A percentile compares a stretch with the other conserved stretches of the same genome.
Conservation (phyloP, 225 moss, liverwort and hornwort species). For the Anthoceros angustus region DNA sequence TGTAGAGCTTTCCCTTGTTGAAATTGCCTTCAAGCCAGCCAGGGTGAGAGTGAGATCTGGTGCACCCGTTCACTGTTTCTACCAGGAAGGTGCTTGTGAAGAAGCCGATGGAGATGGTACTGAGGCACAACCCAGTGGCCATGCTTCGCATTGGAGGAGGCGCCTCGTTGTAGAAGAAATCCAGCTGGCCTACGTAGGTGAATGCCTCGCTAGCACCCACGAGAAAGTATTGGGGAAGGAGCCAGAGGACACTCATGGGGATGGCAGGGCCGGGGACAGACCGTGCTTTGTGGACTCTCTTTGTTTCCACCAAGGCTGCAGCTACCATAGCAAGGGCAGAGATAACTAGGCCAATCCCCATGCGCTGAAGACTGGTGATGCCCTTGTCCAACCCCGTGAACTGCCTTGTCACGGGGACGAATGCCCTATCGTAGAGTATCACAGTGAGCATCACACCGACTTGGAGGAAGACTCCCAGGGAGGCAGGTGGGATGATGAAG, state of each 20-base stretch:
- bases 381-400: constrained; percentile 44
- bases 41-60: constrained; percentile 17
- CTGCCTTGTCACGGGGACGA: constrained; percentile 34
- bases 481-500: constrained; percentile 53
- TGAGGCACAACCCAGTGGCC: constrained; percentile 51
- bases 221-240: constrained; percentile 51
- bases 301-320: constrained; percentile 39
- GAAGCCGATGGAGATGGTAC: constrained; percentile 45
- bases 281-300: constrained; percentile 35
- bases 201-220: constrained; percentile 53
- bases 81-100: constrained; percentile 46
- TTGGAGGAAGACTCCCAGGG: constrained; percentile 50
- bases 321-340: constrained; percentile 48
- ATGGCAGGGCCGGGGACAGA: constrained; percentile 33
- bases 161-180: constrained; percentile 59
- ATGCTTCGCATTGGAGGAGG: constrained; percentile 57
- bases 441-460: constrained; percentile 43
- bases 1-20: constrained; percentile 49
- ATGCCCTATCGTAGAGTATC: constrained; percentile 40
- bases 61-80: constrained; percentile 19
- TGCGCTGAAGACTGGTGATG: constrained; percentile 55
- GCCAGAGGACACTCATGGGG: constrained; percentile 63
- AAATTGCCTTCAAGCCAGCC: constrained; percentile 50
- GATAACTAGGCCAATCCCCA: constrained; percentile 48
- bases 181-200: constrained; percentile 54